Evolutionary conservation across 2,329 filamentous ascomycete species (phyloP).

Genomic region (Claviceps monticola): DNA sequence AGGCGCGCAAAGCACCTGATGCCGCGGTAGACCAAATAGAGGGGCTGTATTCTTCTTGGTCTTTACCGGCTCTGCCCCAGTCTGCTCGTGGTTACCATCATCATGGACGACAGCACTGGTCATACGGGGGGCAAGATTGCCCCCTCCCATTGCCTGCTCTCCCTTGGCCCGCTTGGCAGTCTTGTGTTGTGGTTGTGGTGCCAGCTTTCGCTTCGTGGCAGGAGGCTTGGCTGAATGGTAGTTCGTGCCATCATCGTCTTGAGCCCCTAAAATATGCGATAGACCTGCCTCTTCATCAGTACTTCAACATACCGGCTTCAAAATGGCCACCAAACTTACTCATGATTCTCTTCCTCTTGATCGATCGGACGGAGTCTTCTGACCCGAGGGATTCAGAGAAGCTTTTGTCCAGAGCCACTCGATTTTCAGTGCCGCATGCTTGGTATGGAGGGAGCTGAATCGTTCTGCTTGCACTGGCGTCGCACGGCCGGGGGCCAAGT

Average conservation of each 20-base stretch:
- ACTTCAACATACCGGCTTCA: not conserved
- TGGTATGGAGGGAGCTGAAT: not conserved
- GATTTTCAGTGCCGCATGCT: not conserved
- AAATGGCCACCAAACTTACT: not conserved
- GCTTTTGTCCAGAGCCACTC: not conserved
- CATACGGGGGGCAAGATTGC: not conserved
- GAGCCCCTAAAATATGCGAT: not conserved
- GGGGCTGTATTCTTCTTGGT: conserved; percentile 6
- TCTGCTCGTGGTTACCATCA: not conserved
- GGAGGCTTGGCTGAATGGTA: not conserved
- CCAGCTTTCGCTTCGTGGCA: conserved; percentile 1
- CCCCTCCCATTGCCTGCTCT: not conserved
- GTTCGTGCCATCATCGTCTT: conserved; percentile 4
- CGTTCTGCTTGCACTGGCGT: too few species aligned
- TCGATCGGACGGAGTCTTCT: not conserved
- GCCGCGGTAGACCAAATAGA: conserved; percentile 11
- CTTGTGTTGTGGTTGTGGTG: conserved; percentile 5
- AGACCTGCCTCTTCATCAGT: not conserved
- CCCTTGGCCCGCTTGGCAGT: not conserved
- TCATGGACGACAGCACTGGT: not conserved
- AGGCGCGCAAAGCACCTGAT: conserved; percentile 5
- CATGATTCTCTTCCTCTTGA: not conserved
- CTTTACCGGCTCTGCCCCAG: conserved; percentile 2
- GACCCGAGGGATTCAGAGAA: not conserved
- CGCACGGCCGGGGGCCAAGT: not conserved